Percentiles rank a stretch among this genome's conserved stretches.
Evolutionary conservation across 1,284 basidiomycete genomes (phyloP).

Genomic region (Ceratobasidium sp.): DNA sequence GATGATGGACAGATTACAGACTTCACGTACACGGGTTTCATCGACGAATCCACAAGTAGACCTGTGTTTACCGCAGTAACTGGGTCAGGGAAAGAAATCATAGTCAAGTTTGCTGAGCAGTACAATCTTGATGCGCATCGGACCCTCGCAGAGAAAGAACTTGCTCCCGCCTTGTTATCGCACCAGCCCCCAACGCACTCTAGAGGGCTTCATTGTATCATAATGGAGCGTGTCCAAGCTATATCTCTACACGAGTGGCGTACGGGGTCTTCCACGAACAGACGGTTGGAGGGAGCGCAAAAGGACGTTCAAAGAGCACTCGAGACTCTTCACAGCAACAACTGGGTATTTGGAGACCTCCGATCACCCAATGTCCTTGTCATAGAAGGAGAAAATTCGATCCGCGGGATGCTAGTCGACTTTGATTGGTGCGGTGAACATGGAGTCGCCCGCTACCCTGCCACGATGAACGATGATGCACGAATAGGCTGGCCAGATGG

Average conservation of each 20-base stretch:
- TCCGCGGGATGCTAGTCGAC: conserved; percentile 25
- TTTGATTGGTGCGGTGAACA: conserved; percentile 36
- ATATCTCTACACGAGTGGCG: neutral
- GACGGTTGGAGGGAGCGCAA: neutral
- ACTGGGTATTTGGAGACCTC: conserved; percentile 38
- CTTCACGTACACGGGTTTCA: neutral
- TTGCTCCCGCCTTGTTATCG: conserved; percentile 40
- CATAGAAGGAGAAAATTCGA: neutral
- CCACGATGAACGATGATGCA: neutral
- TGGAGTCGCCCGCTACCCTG: conserved; percentile 11
- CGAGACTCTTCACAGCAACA: neutral
- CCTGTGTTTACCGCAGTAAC: neutral
- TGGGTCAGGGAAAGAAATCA: neutral
- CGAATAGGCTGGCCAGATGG: conserved; percentile 4
- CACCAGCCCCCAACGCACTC: neutral
- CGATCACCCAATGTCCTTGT: conserved; percentile 34
- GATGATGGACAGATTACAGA: neutral
- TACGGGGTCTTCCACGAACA: no score
- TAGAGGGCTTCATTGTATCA: neutral
- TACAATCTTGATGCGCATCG: conserved; percentile 36
- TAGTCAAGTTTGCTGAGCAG: conserved; percentile 41
- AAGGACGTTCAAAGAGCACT: conserved; percentile 19
- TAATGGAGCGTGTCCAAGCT: conserved; percentile 22
- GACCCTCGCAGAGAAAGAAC: conserved; percentile 29
- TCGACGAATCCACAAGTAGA: neutral